Evolutionary conservation across 768 basidiomycete species (phyloP), one percentile per base, ranked within the genome.

Genomic region (Amanita molliuscula): DNA sequence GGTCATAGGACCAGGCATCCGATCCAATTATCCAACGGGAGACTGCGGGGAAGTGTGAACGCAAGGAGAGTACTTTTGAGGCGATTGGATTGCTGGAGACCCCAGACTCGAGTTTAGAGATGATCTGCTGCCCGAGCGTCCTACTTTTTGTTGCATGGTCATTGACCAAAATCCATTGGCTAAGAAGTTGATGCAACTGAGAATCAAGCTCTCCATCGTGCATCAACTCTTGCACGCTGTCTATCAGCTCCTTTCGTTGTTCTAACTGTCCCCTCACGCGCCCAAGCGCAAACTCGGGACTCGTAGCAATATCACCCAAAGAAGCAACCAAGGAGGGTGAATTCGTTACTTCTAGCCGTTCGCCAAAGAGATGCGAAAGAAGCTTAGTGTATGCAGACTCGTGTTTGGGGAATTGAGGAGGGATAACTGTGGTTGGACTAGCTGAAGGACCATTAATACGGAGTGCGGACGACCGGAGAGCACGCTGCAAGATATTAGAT

Each of bases 21-120:
- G 94, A 97, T 16, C 95, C 93, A 57, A 99, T 86, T 65, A 99
- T 98, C 96, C 96, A 99, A 52, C 88, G 76, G 6, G 89, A 92
- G 33, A 72, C 72, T 6, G 81, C 70, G 36, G 78, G 69, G 57
- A 96, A 79, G 56, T 82, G 77, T 16, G 77, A 66, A 35, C 74
- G 74, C 9, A 86, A 69, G 13, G 74, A 59, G 33, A 90, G 73
- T 40, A 89, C 74, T 25, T 73, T 73, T 35, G 78, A 66, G 4
- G 76, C 78, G 7, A 74, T 65, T 4, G 74, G 63, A 52, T 74
- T 69, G 6, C 63, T 53, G 15, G 68, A 56, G 1, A 71, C 52
- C 2, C 63, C 50, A 15, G 69, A 67, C 56, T 77, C 69, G 10
- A 88, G 71, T 21, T 62, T 63, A 20, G 70, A 55, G 31, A 77